Evolutionary conservation across 305 asterid genomes (phyloP), one percentile per base, ranked within the genome.

Genomic region (Solanum hybrid): DNA sequence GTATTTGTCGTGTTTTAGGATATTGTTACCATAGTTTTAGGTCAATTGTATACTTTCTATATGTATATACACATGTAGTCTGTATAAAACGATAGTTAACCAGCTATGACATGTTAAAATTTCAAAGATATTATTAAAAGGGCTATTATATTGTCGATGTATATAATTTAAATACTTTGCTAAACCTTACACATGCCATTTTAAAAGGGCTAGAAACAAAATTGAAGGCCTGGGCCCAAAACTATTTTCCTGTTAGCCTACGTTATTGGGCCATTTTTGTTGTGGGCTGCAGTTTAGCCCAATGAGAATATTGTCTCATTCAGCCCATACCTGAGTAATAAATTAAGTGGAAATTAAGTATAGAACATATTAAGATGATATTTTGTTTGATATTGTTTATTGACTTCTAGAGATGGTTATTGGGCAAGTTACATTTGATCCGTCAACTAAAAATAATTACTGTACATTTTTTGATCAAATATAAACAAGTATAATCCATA

Each of bases 61-160:
- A 32, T 32, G 26, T 27, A 36, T 35, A 35, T 12, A 2, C 42
- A 1, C 4, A 13, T 73, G n/a, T 73, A 29, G n/a, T 27, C 4
- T 0, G 40, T 32, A 32, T 32, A 76, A 32, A 76, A 32, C 8
- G 14, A 15, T 17, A 17, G 0, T 32, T 76, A 32, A 76, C 42
- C 0, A 32, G 12, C 7, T 8, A 76, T 32, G 1, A 76, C 42
- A 76, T 76, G 14, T 76, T 76, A 76, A 75, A 75, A 19, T 56
- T 72, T 31, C 6, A 73, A 17, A 3, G 10, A 26, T 14, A 76
- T 4, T 76, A 76, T 40, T 1, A 76, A 76, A 73, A 9, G 0
- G 4, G 0, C 0, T 27, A 72, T 13, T 77, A 34, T 4, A 4
- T 32, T 17, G 0, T 19, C 0, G 1, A 9, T 10, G 17, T 10